Evolutionary conservation across 345 rosid species (phyloP).

Genomic region (Rhizophora mangle): DNA sequence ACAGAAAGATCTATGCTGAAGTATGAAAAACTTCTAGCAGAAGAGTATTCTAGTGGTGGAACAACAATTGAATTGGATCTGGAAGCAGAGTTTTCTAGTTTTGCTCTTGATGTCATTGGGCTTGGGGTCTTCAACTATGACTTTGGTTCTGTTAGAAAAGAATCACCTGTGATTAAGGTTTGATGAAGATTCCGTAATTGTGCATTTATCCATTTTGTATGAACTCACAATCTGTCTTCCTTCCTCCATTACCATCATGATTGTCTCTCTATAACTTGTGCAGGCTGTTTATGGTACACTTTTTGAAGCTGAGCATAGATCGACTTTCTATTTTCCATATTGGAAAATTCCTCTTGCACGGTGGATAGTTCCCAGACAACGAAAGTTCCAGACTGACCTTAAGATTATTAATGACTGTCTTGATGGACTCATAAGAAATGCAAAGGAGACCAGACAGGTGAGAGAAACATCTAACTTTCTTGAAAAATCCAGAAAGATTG

Average conservation of each 20-base stretch:
- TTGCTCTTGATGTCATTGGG: conserved; percentile 95
- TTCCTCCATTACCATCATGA: neutral
- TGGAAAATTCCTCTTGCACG: conserved; percentile 91
- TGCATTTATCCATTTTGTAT: conserved; percentile 6
- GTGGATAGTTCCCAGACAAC: conserved; percentile 88
- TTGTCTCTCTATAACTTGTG: conserved; percentile 1
- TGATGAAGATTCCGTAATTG: conserved; percentile 3
- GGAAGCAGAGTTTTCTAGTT: conserved; percentile 91
- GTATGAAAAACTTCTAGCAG: conserved; percentile 62
- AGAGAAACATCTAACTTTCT: conserved; percentile 4
- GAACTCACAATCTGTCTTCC: neutral
- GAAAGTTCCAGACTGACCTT: conserved; percentile 80
- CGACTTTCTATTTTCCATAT: conserved; percentile 90
- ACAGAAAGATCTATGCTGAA: conserved; percentile 67
- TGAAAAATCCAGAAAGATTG: neutral
- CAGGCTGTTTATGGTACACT: conserved; percentile 98
- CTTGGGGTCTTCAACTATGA: conserved; percentile 91
- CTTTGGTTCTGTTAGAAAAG: conserved; percentile 89
- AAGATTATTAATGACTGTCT: conserved; percentile 88
- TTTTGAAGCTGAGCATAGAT: conserved; percentile 96
- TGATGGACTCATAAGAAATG: conserved; percentile 87
- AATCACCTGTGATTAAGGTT: conserved; percentile 95
- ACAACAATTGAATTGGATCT: conserved; percentile 64
- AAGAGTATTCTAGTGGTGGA: conserved; percentile 37
- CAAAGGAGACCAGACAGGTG: conserved; percentile 90